These are phyloP conservation scores for Rubroboletus satanas DNA, from an alignment of 768 basidiomycete genomes.

Conservation along the genomic window DNA sequence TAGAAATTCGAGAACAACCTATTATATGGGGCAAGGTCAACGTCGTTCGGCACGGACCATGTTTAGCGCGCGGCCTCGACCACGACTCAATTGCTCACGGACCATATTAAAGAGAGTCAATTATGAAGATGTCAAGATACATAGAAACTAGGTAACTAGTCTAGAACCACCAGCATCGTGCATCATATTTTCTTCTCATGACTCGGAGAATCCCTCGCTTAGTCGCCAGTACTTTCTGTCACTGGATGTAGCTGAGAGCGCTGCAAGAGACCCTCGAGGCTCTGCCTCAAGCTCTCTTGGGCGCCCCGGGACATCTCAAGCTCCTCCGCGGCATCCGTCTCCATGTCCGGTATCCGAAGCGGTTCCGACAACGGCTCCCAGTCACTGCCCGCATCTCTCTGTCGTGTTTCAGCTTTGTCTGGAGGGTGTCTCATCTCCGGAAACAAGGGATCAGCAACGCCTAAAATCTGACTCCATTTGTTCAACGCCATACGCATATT, in stretches of 20 bases:
- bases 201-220: not conserved
- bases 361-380: conserved; percentile 29
- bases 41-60: conserved; percentile 18
- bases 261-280: conserved; percentile 19
- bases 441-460: conserved; percentile 30
- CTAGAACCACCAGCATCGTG: not conserved
- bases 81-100: not conserved
- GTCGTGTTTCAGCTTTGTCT: conserved; percentile 1
- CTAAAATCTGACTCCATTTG: conserved; percentile 34
- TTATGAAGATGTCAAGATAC: not conserved
- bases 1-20: not conserved
- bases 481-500: conserved; percentile 32
- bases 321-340: not conserved
- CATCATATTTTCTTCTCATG: not conserved
- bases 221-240: not conserved
- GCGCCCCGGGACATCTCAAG: conserved; percentile 2
- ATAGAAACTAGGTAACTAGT: not conserved
- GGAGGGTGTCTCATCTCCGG: conserved; percentile 25
- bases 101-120: not conserved
- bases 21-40: not conserved
- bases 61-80: not conserved
- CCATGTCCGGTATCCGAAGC: not conserved
- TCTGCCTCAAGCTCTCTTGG: conserved; percentile 22
- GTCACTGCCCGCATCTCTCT: not conserved
- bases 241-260: conserved; percentile 2